Evolutionary conservation across 2,329 filamentous ascomycete genomes (phyloP).

Genomic region (Didymella segeticola): DNA sequence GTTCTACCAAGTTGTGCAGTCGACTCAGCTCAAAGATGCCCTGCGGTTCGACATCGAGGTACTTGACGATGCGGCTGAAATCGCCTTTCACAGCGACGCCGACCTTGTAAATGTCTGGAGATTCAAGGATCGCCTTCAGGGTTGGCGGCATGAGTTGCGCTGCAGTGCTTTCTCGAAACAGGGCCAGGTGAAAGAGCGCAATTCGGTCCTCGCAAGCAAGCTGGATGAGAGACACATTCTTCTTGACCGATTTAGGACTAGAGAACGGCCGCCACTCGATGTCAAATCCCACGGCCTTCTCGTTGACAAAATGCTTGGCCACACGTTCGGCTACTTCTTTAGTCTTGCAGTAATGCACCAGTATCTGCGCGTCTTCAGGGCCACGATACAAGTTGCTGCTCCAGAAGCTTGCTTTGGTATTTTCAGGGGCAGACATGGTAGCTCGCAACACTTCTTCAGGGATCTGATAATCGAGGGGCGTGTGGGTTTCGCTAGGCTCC

Average conservation of each 20-base stretch:
- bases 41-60: conserved; percentile 65
- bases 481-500: conserved; percentile 25
- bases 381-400: conserved; percentile 71
- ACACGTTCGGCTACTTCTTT: conserved; percentile 72
- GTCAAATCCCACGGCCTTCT: conserved; percentile 83
- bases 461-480: conserved; percentile 42
- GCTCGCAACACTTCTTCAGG: conserved; percentile 35
- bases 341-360: conserved; percentile 79
- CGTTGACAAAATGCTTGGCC: conserved; percentile 69
- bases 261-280: conserved; percentile 75
- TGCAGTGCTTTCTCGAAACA: conserved; percentile 43
- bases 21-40: conserved; percentile 85
- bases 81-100: conserved; percentile 76
- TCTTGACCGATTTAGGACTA: conserved; percentile 64
- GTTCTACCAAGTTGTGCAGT: conserved; percentile 74
- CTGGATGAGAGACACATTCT: conserved; percentile 85
- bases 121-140: conserved; percentile 75
- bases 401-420: conserved; percentile 62
- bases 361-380: conserved; percentile 61
- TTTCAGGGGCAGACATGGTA: conserved; percentile 40
- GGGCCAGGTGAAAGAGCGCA: conserved; percentile 79
- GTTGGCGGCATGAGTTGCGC: conserved; percentile 71
- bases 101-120: conserved; percentile 71
- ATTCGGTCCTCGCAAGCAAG: conserved; percentile 79
- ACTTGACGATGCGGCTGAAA: conserved; percentile 67